A percentile compares a stretch with the other conserved stretches of the same genome.
Conservation (phyloP, 2,329 filamentous ascomycete genomes). For the Pseudocercospora fuligena region DNA sequence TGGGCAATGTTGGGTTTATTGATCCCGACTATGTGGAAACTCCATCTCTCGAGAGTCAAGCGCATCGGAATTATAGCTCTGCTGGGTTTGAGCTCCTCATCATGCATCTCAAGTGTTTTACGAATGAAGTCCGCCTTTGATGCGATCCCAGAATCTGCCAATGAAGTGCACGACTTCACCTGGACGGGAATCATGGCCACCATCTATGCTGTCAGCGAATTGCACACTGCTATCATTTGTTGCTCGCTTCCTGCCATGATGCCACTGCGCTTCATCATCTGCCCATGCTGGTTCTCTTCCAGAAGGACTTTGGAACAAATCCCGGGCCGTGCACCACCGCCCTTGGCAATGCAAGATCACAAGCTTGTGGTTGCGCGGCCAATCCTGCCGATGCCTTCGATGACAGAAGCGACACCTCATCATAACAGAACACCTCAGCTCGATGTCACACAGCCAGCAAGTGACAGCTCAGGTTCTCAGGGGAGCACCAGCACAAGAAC, state of each 20-base stretch:
- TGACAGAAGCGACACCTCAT: background rate
- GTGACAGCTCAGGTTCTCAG: background rate
- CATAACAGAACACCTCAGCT: background rate
- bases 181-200: slow-evolving; percentile 12
- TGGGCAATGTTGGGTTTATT: slow-evolving; percentile 19
- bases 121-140: slow-evolving; percentile 17
- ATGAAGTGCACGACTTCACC: slow-evolving; percentile 14
- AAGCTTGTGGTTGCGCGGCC: slow-evolving; percentile 1
- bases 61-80: slow-evolving; percentile 19
- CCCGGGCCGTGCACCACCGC: background rate
- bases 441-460: background rate
- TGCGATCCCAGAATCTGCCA: slow-evolving; percentile 11
- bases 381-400: slow-evolving; percentile 12
- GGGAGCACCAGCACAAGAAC: background rate
- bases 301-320: background rate
- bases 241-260: slow-evolving; percentile 15
- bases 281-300: slow-evolving; percentile 3
- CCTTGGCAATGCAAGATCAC: background rate
- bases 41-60: slow-evolving; percentile 9
- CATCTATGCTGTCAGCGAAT: slow-evolving; percentile 9
- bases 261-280: slow-evolving; percentile 14
- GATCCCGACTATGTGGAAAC: slow-evolving; percentile 15
- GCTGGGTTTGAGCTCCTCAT: slow-evolving; percentile 21
- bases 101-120: slow-evolving; percentile 12
- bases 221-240: slow-evolving; percentile 12